phyloP scores from a whole-genome alignment of 108 stramenopile genomes.

The Cylindrotheca fusiformis region DNA sequence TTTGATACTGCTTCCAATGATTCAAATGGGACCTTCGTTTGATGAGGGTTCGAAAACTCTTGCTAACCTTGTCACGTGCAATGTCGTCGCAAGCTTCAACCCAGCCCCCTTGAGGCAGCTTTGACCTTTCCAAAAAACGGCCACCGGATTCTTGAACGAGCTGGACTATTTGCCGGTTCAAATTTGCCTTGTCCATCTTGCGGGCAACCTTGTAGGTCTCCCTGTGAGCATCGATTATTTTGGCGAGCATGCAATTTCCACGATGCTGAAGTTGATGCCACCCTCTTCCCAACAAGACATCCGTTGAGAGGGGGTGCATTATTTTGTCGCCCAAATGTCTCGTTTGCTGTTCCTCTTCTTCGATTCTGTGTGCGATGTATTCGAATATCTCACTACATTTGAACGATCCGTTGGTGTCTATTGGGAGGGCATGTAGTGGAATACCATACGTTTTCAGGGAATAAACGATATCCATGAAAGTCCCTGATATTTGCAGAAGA shows the following conservation, averaged over 20 bases:
- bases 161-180: neutral
- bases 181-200: slow-evolving; percentile 1
- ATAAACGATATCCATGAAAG: slow-evolving; percentile 12
- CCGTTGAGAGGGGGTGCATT: slow-evolving; percentile 12
- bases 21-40: neutral
- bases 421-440: slow-evolving; percentile 5
- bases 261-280: slow-evolving; percentile 17
- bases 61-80: neutral
- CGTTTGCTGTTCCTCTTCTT: neutral
- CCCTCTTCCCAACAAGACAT: slow-evolving; percentile 28
- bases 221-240: slow-evolving; percentile 3
- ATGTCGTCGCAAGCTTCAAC: neutral
- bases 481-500: too few relatives aligned
- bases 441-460: slow-evolving; percentile 27
- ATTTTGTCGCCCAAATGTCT: neutral
- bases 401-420: slow-evolving; percentile 10
- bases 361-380: neutral
- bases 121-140: neutral
- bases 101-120: neutral
- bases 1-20: too few relatives aligned
- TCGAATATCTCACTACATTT: neutral
- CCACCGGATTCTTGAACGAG: slow-evolving; percentile 1
- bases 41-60: neutral
- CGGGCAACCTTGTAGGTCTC: slow-evolving; percentile 1
- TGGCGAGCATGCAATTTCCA: slow-evolving; percentile 9